Evolutionary conservation across 2,329 filamentous ascomycete species (phyloP).

Genomic region (Xenoacremonium recifei): DNA sequence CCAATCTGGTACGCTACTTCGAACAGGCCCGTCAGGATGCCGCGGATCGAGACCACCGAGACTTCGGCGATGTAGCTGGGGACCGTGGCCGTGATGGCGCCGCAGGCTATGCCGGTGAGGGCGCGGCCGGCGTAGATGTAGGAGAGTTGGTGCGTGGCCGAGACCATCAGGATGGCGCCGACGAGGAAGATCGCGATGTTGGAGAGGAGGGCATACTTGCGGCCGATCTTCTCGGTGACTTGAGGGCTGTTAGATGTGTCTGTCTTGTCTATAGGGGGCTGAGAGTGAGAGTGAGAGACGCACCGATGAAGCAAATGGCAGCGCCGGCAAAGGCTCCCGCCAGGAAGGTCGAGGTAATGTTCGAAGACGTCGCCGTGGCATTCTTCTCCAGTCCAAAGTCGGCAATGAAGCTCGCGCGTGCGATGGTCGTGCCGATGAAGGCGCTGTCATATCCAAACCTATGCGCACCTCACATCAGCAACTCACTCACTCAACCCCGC

Average conservation of each 20-base stretch:
- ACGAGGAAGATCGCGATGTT: constrained; percentile 43
- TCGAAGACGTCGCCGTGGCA: constrained; percentile 32
- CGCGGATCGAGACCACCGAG: constrained; percentile 56
- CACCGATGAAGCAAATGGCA: constrained; percentile 43
- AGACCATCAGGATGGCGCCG: constrained; percentile 43
- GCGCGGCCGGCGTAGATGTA: constrained; percentile 56
- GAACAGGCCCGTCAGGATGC: constrained; percentile 54
- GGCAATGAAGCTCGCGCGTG: constrained; percentile 44
- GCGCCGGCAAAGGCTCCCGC: constrained; percentile 55
- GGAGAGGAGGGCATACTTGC: constrained; percentile 48
- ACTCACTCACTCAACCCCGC: not conserved
- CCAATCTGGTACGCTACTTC: constrained; percentile 55
- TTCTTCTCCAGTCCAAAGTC: constrained; percentile 35
- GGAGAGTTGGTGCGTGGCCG: constrained; percentile 38
- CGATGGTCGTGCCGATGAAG: constrained; percentile 55
- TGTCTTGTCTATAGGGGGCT: no score
- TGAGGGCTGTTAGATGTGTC: not conserved
- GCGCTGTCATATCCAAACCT: constrained; percentile 47
- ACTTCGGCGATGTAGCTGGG: constrained; percentile 65
- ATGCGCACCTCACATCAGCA: not conserved
- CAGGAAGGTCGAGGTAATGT: constrained; percentile 48
- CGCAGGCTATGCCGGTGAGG: constrained; percentile 56
- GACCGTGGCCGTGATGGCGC: constrained; percentile 56
- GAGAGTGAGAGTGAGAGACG: not conserved
- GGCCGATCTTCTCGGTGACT: constrained; percentile 48